Evolutionary conservation across 2,329 filamentous ascomycete species (phyloP), one percentile per base, ranked within the genome.

Genomic region (Lasiodiplodia hormozganensis): DNA sequence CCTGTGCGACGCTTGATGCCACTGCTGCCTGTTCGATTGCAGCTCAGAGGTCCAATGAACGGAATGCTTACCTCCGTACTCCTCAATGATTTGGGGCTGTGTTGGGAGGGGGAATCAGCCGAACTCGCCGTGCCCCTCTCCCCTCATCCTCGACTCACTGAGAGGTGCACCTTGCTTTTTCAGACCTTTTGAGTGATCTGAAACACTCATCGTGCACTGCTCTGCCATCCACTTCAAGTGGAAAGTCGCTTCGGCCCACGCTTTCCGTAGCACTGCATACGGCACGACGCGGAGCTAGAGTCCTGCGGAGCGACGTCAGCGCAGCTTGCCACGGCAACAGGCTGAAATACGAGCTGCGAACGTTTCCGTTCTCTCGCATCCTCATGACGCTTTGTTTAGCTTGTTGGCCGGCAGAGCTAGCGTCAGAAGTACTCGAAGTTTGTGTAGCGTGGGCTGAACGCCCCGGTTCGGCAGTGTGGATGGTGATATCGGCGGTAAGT

Each of bases 291-390:
- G 60, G 58, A 62, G 60, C 60, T 62, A 62, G 28, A 52, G 28
- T 12, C 40, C 58, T 62, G 60, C 60, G 43, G 60, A 62, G 60
- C 60, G 60, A 62, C 60, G 60, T 62, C 60, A 62, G 60, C 60
- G 36, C 60, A 62, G 60, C 60, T 62, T 62, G 60, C 60, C 25
- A 62, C 60, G 47, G 60, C 60, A 62, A 62, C 60, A 62, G 43
- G 47, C 60, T 18, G 60, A 62, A 62, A 62, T 52, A 62, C 60
- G 43, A 62, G 60, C 60, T 51, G 43, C 43, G 28, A 21, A 51
- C 8, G 25, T 10, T n/a, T 34, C 28, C 57, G 56, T 36, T 23
- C 28, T 47, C 43, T 31, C 16, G 40, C 51, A 18, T 14, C 43
- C 25, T 51, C 4, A 25, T 14, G 16, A 11, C n/a, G 23, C 28